phyloP scores from a whole-genome alignment of 2,329 filamentous ascomycete genomes.

The Endoconidiophora laricicola region DNA sequence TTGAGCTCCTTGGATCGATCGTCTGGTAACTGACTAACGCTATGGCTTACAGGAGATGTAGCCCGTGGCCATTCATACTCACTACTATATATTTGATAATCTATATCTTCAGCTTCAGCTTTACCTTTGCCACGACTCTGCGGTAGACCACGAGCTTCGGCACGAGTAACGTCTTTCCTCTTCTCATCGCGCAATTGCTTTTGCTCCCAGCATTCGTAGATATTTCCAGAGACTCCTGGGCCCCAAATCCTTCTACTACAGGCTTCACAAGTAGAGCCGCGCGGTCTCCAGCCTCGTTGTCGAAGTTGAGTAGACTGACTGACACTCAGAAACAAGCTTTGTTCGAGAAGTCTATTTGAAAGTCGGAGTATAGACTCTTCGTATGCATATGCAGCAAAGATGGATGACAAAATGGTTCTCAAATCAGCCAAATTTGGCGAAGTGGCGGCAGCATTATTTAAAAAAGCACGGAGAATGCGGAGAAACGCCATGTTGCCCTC shows the following conservation, averaged over 20 bases:
- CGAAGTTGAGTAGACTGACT: conserved; percentile 56
- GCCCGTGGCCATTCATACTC: conserved; percentile 19
- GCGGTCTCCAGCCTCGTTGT: conserved; percentile 75
- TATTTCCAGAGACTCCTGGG: conserved; percentile 56
- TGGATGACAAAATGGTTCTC: conserved; percentile 66
- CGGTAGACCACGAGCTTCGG: conserved; percentile 18
- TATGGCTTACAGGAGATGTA: not conserved
- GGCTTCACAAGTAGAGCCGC: conserved; percentile 72
- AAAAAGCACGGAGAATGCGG: conserved; percentile 73
- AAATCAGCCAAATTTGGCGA: conserved; percentile 80
- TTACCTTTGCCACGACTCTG: conserved; percentile 38
- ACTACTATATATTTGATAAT: conserved; percentile 20
- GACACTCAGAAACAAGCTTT: conserved; percentile 76
- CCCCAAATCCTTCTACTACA: conserved; percentile 79
- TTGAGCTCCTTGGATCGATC: not conserved
- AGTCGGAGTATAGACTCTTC: conserved; percentile 78
- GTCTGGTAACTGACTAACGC: not conserved
- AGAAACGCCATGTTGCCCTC: conserved; percentile 62
- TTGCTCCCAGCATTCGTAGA: conserved; percentile 72
- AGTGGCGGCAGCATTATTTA: conserved; percentile 61
- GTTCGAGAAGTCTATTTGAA: conserved; percentile 72
- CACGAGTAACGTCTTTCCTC: conserved; percentile 29
- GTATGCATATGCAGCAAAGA: conserved; percentile 91
- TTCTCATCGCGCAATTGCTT: conserved; percentile 32
- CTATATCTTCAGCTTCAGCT: conserved; percentile 24